Conservation (phyloP, 345 rosid species). For the Bretschneidera sinensis region DNA sequence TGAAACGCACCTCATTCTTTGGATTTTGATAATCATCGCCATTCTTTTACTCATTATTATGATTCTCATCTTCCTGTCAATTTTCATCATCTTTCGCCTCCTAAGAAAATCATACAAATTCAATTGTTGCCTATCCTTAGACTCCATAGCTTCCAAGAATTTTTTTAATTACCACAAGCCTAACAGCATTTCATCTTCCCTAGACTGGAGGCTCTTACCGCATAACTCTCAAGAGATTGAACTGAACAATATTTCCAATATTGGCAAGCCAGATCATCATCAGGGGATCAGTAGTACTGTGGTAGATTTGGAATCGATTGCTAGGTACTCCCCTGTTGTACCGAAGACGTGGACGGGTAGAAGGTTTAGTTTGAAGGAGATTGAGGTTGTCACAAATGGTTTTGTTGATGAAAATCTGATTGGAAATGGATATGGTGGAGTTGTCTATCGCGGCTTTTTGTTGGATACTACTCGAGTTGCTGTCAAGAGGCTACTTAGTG, state of each 20-base stretch:
- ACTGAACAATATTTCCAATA: conserved; percentile 25
- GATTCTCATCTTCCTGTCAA: conserved; percentile 19
- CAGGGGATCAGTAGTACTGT: conserved; percentile 2
- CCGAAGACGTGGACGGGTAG: conserved; percentile 20
- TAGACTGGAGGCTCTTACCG: conserved; percentile 33
- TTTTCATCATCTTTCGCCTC: conserved; percentile 26
- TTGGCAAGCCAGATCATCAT: conserved; percentile 22
- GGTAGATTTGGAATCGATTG: conserved; percentile 16
- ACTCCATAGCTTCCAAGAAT: conserved; percentile 17
- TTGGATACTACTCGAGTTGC: conserved; percentile 44
- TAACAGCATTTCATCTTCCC: conserved; percentile 20
- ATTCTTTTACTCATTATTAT: conserved; percentile 20
- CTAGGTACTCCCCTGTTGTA: not conserved
- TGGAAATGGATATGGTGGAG: conserved; percentile 42
- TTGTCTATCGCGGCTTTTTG: conserved; percentile 47
- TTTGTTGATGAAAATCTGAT: conserved; percentile 49
- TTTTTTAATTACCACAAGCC: conserved; percentile 5
- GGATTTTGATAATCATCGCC: conserved; percentile 42
- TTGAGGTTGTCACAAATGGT: conserved; percentile 43
- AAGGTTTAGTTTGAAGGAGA: conserved; percentile 37
- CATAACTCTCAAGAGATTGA: conserved; percentile 25
- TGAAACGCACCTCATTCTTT: conserved; percentile 44
- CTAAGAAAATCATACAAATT: conserved; percentile 27
- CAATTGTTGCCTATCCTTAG: conserved; percentile 27
- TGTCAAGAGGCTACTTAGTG: conserved; percentile 41